Conservation (phyloP, 1,284 basidiomycete species). For the Polyporus tsugae region DNA sequence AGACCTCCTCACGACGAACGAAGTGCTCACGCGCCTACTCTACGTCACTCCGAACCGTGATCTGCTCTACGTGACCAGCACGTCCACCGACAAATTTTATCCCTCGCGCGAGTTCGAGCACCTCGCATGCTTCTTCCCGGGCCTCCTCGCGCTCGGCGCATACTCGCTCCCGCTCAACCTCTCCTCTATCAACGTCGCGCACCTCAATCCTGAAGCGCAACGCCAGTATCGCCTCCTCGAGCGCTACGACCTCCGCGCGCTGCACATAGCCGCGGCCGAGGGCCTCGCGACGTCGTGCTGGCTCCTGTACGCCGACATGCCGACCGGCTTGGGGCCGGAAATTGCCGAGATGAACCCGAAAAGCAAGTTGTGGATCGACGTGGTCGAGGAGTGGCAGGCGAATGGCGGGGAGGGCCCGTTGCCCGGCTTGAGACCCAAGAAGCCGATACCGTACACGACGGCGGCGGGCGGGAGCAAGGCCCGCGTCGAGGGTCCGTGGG, state of each 20-base stretch:
- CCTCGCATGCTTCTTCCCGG: conserved; percentile 79
- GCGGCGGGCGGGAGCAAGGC: conserved; percentile 32
- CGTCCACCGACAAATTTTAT: conserved; percentile 39
- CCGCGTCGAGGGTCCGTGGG: conserved; percentile 32
- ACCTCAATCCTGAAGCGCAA: conserved; percentile 42
- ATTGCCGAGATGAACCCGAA: conserved; percentile 49
- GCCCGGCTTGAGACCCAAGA: conserved; percentile 61
- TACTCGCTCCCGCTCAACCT: conserved; percentile 67
- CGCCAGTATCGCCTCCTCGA: conserved; percentile 34
- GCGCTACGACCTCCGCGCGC: conserved; percentile 53
- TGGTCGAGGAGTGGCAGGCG: conserved; percentile 57
- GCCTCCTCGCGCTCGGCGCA: conserved; percentile 73
- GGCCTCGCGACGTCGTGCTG: conserved; percentile 76
- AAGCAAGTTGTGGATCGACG: conserved; percentile 57
- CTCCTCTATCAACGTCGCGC: conserved; percentile 54
- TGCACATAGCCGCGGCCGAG: conserved; percentile 71
- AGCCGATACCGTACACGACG: conserved; percentile 34
- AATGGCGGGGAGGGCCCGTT: conserved; percentile 51
- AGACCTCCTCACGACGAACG: conserved; percentile 71
- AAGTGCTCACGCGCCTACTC: conserved; percentile 69
- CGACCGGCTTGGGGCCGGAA: conserved; percentile 70
- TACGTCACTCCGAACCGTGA: conserved; percentile 71
- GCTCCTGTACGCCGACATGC: conserved; percentile 68
- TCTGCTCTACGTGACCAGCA: conserved; percentile 77
- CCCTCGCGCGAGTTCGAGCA: conserved; percentile 73